Conservation (phyloP, 179 eudicot genomes). For the Nepenthes alata region DNA sequence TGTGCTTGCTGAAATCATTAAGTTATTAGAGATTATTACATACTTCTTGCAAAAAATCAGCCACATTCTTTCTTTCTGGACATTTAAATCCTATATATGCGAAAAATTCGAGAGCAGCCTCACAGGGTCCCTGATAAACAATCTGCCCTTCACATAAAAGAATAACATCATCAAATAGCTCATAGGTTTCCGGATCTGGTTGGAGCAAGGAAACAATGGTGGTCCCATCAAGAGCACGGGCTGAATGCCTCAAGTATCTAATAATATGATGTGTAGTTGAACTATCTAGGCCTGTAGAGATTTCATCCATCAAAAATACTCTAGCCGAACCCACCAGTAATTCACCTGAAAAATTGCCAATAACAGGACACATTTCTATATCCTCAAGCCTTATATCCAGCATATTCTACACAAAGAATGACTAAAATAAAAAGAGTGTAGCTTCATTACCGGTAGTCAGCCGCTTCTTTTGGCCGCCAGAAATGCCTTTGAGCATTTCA, state of each 20-base stretch:
- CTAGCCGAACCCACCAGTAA: conserved; percentile 55
- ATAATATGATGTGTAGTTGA: conserved; percentile 74
- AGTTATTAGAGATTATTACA: conserved; percentile 3
- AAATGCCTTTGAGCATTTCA: conserved; percentile 84
- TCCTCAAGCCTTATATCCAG: not conserved
- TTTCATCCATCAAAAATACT: conserved; percentile 74
- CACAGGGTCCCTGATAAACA: conserved; percentile 70
- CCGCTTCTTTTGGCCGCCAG: conserved; percentile 86
- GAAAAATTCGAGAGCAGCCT: conserved; percentile 52
- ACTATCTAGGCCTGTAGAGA: conserved; percentile 77
- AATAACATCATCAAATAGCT: conserved; percentile 64
- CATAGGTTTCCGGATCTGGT: conserved; percentile 67
- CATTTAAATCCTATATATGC: conserved; percentile 57
- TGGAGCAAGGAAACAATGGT: conserved; percentile 59
- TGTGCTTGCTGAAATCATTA: not conserved
- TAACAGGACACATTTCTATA: not conserved
- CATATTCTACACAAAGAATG: not conserved
- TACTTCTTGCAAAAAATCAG: conserved; percentile 81
- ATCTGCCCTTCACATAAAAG: conserved; percentile 66
- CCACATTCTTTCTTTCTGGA: conserved; percentile 73
- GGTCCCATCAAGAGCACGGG: conserved; percentile 47
- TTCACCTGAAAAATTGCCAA: conserved; percentile 36
- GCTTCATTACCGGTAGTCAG: conserved; percentile 51
- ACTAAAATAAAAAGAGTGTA: conserved; percentile 7
- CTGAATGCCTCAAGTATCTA: conserved; percentile 55